Conservation (phyloP, 306 rosid genomes). For the Cucumis sativus region DNA sequence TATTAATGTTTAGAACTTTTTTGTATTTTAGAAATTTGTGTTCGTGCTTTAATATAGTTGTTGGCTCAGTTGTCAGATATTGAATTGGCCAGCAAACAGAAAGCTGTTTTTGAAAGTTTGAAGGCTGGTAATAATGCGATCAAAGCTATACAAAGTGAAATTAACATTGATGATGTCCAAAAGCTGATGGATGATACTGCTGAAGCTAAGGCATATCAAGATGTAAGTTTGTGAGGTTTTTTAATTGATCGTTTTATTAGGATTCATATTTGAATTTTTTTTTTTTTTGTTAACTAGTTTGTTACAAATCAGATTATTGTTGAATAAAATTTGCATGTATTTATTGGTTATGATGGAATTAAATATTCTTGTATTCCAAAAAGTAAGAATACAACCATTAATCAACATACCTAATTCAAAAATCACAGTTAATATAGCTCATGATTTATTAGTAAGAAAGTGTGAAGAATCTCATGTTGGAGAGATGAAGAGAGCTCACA, state of each 20-base stretch:
- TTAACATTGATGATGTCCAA: constrained; percentile 89
- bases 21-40: not conserved
- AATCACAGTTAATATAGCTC: not conserved
- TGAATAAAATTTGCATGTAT: not conserved
- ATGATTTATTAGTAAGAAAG: not conserved
- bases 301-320: not conserved
- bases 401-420: not conserved
- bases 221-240: constrained; percentile 42
- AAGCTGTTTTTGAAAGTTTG: constrained; percentile 83
- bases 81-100: constrained; percentile 89
- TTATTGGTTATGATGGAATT: not conserved
- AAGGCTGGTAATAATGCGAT: constrained; percentile 83
- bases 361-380: not conserved
- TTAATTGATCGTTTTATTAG: constrained; percentile 10
- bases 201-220: constrained; percentile 97
- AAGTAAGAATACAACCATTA: not conserved
- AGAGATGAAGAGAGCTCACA: no score
- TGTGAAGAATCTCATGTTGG: no score
- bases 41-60: not conserved
- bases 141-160: constrained; percentile 85
- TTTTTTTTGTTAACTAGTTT: not conserved
- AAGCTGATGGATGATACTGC: constrained; percentile 86
- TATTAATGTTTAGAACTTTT: not conserved
- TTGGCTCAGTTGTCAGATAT: constrained; percentile 78
- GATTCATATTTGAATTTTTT: not conserved